phyloP scores from a whole-genome alignment of 2,329 filamentous ascomycete genomes.

The Canariomyces notabilis region DNA sequence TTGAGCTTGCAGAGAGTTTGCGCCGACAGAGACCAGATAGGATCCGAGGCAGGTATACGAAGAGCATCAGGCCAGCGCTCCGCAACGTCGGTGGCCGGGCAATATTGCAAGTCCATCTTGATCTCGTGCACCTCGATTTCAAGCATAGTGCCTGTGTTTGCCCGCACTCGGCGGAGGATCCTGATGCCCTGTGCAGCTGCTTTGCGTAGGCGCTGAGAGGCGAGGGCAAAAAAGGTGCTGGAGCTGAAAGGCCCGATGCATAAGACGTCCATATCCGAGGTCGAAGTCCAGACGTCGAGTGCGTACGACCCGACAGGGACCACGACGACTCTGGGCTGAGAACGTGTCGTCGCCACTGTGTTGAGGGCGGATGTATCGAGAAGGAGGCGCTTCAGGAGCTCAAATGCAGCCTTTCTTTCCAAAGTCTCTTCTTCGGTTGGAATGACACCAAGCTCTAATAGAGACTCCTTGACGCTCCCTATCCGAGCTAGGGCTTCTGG shows the following conservation, averaged over 20 bases:
- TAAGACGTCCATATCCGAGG: constrained; percentile 62
- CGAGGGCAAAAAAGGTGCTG: constrained; percentile 56
- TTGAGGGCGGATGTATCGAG: constrained; percentile 27
- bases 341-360: constrained; percentile 6
- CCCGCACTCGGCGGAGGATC: constrained; percentile 53
- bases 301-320: constrained; percentile 63
- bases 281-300: constrained; percentile 54
- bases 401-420: constrained; percentile 40
- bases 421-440: constrained; percentile 42
- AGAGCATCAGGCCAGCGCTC: constrained; percentile 48
- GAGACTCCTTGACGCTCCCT: constrained; percentile 34
- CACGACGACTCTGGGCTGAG: constrained; percentile 41
- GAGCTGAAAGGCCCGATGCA: constrained; percentile 59
- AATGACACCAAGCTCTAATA: constrained; percentile 38
- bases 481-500: constrained; percentile 29
- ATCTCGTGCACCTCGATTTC: constrained; percentile 55
- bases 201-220: constrained; percentile 48
- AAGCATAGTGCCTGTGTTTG: constrained; percentile 58
- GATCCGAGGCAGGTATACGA: constrained; percentile 44
- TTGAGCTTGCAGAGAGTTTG: constrained; percentile 59
- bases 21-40: constrained; percentile 50
- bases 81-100: constrained; percentile 50
- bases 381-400: constrained; percentile 40
- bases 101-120: constrained; percentile 63
- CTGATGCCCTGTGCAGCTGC: constrained; percentile 39